Conservation (phyloP, 768 basidiomycete species). For the Suillus spraguei region DNA sequence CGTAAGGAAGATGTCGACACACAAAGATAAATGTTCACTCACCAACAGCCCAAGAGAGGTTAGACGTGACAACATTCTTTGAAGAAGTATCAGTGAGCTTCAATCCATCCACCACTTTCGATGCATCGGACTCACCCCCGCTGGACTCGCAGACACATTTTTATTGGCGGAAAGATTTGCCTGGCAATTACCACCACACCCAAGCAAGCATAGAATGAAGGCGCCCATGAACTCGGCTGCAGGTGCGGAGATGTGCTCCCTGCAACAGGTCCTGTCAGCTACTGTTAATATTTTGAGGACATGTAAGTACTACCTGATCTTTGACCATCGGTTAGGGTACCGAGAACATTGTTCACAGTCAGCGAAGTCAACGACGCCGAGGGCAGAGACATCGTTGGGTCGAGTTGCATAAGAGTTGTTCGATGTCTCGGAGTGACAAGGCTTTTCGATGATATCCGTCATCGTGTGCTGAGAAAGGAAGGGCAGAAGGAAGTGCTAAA, state of each 20-base stretch:
- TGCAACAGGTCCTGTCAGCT: constrained; percentile 15
- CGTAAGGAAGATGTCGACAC: not conserved
- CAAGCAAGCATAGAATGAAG: constrained; percentile 55
- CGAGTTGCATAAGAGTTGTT: constrained; percentile 14
- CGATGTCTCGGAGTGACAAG: constrained; percentile 25
- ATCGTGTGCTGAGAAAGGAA: constrained; percentile 20
- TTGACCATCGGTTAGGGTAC: constrained; percentile 53
- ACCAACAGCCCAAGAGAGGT: constrained; percentile 58
- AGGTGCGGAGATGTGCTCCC: constrained; percentile 49
- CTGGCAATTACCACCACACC: constrained; percentile 55
- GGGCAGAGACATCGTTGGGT: constrained; percentile 11
- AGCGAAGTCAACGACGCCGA: constrained; percentile 19
- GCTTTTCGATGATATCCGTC: constrained; percentile 23
- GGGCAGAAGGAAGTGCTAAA: not conserved
- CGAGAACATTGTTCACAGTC: constrained; percentile 38
- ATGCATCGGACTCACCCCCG: constrained; percentile 45
- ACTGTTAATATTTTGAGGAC: not conserved
- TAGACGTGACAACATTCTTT: constrained; percentile 51
- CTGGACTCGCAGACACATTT: constrained; percentile 41
- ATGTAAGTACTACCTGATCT: constrained; percentile 43
- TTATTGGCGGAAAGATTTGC: constrained; percentile 46
- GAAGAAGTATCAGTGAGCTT: constrained; percentile 3
- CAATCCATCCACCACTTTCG: not conserved
- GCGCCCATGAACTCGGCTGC: constrained; percentile 59
- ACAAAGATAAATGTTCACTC: constrained; percentile 3